A percentile compares a stretch with the other conserved stretches of the same genome.
Conservation (phyloP, 2,329 filamentous ascomycete genomes). For the Monilinia laxa region DNA sequence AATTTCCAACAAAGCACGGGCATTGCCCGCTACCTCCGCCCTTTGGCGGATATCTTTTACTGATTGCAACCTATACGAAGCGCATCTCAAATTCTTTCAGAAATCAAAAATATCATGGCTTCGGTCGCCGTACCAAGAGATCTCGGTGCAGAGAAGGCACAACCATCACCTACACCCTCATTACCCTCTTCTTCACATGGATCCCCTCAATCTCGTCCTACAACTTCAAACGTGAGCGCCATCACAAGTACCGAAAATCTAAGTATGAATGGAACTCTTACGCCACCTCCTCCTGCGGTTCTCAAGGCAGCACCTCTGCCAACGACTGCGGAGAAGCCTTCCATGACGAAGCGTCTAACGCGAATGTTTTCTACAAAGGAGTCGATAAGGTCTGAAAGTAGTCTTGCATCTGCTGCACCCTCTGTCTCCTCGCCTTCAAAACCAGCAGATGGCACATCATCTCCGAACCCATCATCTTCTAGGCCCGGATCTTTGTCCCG, state of each 20-base stretch:
- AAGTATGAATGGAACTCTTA: slow-evolving; percentile 35
- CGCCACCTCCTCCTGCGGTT: slow-evolving; percentile 37
- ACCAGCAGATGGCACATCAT: slow-evolving; percentile 27
- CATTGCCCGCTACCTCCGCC: slow-evolving; percentile 33
- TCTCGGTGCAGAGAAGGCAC: slow-evolving; percentile 29
- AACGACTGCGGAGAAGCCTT: slow-evolving; percentile 50
- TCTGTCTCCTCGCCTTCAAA: slow-evolving; percentile 41
- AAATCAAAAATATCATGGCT: slow-evolving; percentile 33
- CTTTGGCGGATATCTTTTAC: slow-evolving; percentile 27
- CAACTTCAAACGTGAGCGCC: slow-evolving; percentile 31
- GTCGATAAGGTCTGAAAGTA: slow-evolving; percentile 36
- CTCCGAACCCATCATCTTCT: slow-evolving; percentile 34
- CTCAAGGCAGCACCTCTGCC: slow-evolving; percentile 30
- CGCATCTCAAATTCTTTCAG: slow-evolving; percentile 15
- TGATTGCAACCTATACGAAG: slow-evolving; percentile 23
- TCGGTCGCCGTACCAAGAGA: slow-evolving; percentile 35
- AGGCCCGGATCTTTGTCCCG: slow-evolving; percentile 45
- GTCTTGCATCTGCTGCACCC: slow-evolving; percentile 32
- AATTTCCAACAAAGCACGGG: slow-evolving; percentile 29
- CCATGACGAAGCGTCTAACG: slow-evolving; percentile 63
- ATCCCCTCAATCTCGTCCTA: slow-evolving; percentile 34
- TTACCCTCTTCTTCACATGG: slow-evolving; percentile 33
- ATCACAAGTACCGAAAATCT: slow-evolving; percentile 36
- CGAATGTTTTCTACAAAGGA: slow-evolving; percentile 66
- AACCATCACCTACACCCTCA: slow-evolving; percentile 34